Evolutionary conservation across 352 stramenopile species (phyloP).

Genomic region (Pythium angustatum): DNA sequence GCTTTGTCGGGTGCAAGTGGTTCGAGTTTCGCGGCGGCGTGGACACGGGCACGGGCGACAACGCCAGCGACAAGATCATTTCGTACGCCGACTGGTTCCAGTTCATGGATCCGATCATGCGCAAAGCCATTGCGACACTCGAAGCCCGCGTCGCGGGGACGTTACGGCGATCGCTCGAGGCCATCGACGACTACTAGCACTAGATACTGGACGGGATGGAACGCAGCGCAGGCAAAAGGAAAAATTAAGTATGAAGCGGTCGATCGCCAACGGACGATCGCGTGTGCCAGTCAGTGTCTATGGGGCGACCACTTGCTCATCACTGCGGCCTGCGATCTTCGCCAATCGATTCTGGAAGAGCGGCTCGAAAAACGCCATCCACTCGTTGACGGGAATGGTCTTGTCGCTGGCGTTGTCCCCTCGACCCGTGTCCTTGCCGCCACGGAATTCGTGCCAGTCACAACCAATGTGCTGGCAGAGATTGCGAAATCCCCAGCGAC

Average conservation of each 20-base stretch:
- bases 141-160: constrained; percentile 7
- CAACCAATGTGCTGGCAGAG: constrained; percentile 74
- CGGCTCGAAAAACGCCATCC: constrained; percentile 53
- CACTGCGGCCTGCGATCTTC: background rate
- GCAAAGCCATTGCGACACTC: background rate
- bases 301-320: background rate
- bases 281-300: background rate
- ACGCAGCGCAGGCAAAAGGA: background rate
- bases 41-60: constrained; percentile 38
- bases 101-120: constrained; percentile 55
- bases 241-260: background rate
- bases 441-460: constrained; percentile 52
- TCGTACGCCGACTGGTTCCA: constrained; percentile 47
- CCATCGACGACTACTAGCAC: background rate
- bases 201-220: background rate
- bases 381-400: constrained; percentile 49
- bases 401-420: constrained; percentile 56
- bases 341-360: constrained; percentile 28
- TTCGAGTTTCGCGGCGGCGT: constrained; percentile 38
- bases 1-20: constrained; percentile 70
- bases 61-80: constrained; percentile 56
- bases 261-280: no score
- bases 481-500: constrained; percentile 75
- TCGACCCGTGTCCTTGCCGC: constrained; percentile 33
- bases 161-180: background rate